Base-by-base conservation (phyloP, 2,329 filamentous ascomycete genomes). In the Microdochium nivale region DNA sequence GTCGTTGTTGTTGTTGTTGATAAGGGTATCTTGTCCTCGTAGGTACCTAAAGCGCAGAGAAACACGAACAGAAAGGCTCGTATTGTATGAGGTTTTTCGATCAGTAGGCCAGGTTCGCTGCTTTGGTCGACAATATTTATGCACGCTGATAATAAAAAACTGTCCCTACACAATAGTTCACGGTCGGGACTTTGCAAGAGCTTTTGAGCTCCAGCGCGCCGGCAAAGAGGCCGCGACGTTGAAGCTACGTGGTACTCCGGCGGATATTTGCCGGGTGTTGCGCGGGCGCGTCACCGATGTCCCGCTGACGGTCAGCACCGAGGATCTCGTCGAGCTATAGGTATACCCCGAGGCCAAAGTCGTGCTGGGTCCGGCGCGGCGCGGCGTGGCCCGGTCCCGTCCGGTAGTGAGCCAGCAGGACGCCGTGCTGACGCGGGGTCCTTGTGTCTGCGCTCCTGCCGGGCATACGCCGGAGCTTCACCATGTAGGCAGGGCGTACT, bases 271-370 rank as follows among this genome's bases (percentile, higher is more conserved):
- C 64, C 25, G 70, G 70, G 10, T 74, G n/a, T n/a, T n/a, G n/a
- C n/a, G 67, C 53, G 67, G 65, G 2, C 69, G 68, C 11, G 64
- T 65, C 19, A 69, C 70, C 21, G 71, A 74, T 54, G 52, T 64
- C 4, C 70, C 71, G 2, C 61, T 62, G 1, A 61, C 59, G 16
- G 62, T 66, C 27, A 61, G 72, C 16, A 61, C 70, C 14, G 61
- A 64, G 27, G 70, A 73, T 47, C 55, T 74, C 25, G 24, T 49
- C 32, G 51, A 49, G 2, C 33, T 52, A 2, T 52, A 49, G 2
- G 24, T 52, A 2, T 52, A 49, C 51, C 71, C 71, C 0, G 62
- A 72, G 32, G 70, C 71, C n/a, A 67, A 65, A 46, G 68, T 73
- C 14, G 66, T 74, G 24, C 65, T 63, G 53, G n/a, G 65, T 65